Conservation (phyloP, 495 filamentous ascomycete species). For the Aspergillus avenaceus region DNA sequence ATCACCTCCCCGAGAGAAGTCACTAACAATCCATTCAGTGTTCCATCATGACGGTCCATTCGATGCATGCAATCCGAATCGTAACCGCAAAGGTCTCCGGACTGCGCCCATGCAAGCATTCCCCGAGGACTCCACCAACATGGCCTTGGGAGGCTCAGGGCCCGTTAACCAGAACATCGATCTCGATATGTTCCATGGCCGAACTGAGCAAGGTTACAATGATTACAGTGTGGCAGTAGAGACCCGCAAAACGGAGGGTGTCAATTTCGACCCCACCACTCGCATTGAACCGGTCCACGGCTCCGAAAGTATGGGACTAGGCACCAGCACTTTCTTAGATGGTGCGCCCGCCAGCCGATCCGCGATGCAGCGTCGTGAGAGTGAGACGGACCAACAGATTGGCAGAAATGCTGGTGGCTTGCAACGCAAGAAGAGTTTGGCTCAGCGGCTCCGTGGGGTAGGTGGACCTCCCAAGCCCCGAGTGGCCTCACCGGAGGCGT, state of each 20-base stretch:
- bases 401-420: constrained; percentile 58
- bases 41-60: constrained; percentile 99
- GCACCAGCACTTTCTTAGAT: constrained; percentile 93
- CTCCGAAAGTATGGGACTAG: constrained; percentile 76
- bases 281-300: constrained; percentile 73
- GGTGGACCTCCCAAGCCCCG: constrained; percentile 51
- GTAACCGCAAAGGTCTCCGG: constrained; percentile 79
- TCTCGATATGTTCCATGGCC: constrained; percentile 76
- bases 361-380: constrained; percentile 75
- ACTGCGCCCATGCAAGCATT: constrained; percentile 97
- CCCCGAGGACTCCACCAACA: constrained; percentile 85
- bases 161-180: constrained; percentile 80
- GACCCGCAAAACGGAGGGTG: constrained; percentile 37
- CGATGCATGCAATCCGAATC: constrained; percentile 93
- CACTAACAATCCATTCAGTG: constrained; percentile 51
- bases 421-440: constrained; percentile 87
- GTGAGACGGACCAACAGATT: constrained; percentile 45
- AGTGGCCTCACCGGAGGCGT: constrained; percentile 50
- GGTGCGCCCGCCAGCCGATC: constrained; percentile 83
- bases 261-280: constrained; percentile 54
- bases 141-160: constrained; percentile 82
- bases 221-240: constrained; percentile 58
- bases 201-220: constrained; percentile 75
- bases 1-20: not conserved
- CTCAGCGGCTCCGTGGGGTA: constrained; percentile 74